These are phyloP conservation scores for Gynostemma pentaphyllum DNA, from an alignment of 306 rosid species.

Conservation along the genomic window DNA sequence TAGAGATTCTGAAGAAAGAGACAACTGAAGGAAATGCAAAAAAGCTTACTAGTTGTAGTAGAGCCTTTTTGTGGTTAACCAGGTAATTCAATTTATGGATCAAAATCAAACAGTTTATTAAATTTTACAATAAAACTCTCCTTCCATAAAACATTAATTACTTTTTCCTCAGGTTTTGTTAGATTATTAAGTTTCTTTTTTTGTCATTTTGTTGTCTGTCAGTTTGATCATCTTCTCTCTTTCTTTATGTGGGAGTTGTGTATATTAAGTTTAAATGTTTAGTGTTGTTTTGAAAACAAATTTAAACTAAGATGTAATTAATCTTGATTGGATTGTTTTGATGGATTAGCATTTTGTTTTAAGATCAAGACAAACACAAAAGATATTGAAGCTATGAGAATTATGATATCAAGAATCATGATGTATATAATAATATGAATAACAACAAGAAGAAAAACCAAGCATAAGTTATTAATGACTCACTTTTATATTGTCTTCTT, in stretches of 20 bases:
- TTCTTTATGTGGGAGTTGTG: not conserved
- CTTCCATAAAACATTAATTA: too few species aligned
- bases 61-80: conserved; percentile 76
- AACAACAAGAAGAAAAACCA: not conserved
- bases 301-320: too few species aligned
- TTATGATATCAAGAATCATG: not conserved
- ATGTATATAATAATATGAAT: not conserved
- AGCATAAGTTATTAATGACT: not conserved
- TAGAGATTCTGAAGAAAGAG: conserved; percentile 68
- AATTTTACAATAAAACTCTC: not conserved
- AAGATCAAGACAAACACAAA: not conserved
- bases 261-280: not conserved
- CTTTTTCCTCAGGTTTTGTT: not conserved
- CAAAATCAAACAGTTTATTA: not conserved
- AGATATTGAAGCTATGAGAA: not conserved
- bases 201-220: too few species aligned
- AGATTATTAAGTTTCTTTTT: too few species aligned
- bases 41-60: conserved; percentile 40
- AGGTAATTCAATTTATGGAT: conserved; percentile 32
- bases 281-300: not conserved
- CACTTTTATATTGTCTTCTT: not conserved
- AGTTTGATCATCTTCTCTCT: too few species aligned
- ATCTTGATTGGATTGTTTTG: not conserved
- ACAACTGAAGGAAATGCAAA: conserved; percentile 38
- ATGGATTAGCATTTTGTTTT: not conserved